Conservation (phyloP, 1,139 yeast genomes). For the Pichia sp. region DNA sequence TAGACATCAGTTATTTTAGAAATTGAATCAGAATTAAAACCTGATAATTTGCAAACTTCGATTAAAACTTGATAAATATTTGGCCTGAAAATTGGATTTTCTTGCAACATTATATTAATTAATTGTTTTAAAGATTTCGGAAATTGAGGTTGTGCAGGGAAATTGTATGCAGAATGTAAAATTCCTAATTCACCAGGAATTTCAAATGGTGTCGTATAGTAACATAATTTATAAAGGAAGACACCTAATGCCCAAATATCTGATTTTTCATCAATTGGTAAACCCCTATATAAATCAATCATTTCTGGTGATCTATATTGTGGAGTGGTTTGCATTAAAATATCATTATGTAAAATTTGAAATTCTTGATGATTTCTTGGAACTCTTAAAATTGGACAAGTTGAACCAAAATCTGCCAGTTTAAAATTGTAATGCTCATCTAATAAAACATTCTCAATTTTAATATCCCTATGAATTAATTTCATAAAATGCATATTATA, state of each 20-base stretch:
- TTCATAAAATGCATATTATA: slow-evolving; percentile 64
- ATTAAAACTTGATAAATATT: slow-evolving; percentile 72
- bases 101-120: slow-evolving; percentile 57
- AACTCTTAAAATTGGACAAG: slow-evolving; percentile 54
- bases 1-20: slow-evolving; percentile 19
- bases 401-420: slow-evolving; percentile 75
- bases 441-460: slow-evolving; percentile 70
- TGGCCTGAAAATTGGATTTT: slow-evolving; percentile 76
- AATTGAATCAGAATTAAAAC: slow-evolving; percentile 24
- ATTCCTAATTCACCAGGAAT: slow-evolving; percentile 66
- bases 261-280: slow-evolving; percentile 68
- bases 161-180: slow-evolving; percentile 52
- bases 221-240: slow-evolving; percentile 68
- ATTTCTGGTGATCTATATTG: slow-evolving; percentile 81
- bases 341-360: slow-evolving; percentile 55
- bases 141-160: slow-evolving; percentile 44
- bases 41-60: slow-evolving; percentile 44
- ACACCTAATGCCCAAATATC: slow-evolving; percentile 87
- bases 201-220: slow-evolving; percentile 79
- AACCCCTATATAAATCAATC: slow-evolving; percentile 63
- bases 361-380: slow-evolving; percentile 62
- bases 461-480: slow-evolving; percentile 68
- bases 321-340: slow-evolving; percentile 72
- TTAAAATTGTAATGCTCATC: slow-evolving; percentile 50
- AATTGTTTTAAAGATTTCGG: slow-evolving; percentile 50